Evolutionary conservation across 2,329 filamentous ascomycete genomes (phyloP).

Genomic region (Sarocladium kiliense): DNA sequence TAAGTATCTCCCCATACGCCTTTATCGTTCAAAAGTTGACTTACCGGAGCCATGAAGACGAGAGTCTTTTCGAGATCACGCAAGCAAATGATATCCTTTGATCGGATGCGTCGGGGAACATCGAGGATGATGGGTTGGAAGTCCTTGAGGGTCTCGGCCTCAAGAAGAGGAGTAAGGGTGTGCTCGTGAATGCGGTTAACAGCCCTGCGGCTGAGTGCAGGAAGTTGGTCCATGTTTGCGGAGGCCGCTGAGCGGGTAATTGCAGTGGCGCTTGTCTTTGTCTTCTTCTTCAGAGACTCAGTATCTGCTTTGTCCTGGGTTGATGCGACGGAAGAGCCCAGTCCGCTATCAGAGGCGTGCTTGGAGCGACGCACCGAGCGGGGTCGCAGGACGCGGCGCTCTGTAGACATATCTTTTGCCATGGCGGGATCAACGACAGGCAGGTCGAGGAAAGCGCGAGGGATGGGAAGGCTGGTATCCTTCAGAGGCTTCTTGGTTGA

Average conservation of each 20-base stretch:
- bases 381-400: constrained; percentile 47
- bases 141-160: constrained; percentile 66
- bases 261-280: constrained; percentile 41
- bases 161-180: constrained; percentile 72
- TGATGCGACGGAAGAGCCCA: constrained; percentile 75
- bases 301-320: constrained; percentile 46
- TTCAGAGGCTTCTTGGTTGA: constrained; percentile 28
- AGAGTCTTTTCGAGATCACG: constrained; percentile 92
- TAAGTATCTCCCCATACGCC: constrained; percentile 60
- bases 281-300: constrained; percentile 33
- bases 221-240: constrained; percentile 42
- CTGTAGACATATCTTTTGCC: constrained; percentile 24
- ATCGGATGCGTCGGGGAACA: constrained; percentile 72
- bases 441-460: constrained; percentile 53
- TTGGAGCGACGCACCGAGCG: constrained; percentile 52
- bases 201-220: constrained; percentile 63
- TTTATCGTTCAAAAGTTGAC: constrained; percentile 55
- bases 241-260: constrained; percentile 57
- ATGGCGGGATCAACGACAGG: constrained; percentile 43
- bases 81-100: constrained; percentile 83
- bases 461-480: constrained; percentile 55
- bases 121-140: constrained; percentile 78
- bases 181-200: constrained; percentile 74
- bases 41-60: constrained; percentile 88
- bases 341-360: constrained; percentile 77